Evolutionary conservation across 2,329 filamentous ascomycete genomes (phyloP).

Genomic region (Apiospora sp.): DNA sequence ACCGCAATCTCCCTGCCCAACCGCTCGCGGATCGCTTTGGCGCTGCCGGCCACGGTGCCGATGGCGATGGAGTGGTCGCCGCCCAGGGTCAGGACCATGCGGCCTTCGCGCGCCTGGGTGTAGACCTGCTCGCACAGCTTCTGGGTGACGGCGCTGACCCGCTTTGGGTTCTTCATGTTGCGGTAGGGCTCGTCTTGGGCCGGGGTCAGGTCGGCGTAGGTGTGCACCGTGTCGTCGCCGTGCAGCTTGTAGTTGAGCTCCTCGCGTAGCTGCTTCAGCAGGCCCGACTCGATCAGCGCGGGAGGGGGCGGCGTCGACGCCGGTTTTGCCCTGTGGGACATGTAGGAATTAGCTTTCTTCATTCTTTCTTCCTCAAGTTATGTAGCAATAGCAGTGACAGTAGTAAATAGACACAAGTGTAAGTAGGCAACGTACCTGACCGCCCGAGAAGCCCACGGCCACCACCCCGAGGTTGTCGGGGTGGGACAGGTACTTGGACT

Average conservation of each 20-base stretch:
- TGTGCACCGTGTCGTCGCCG: constrained; percentile 83
- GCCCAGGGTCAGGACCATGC: constrained; percentile 90
- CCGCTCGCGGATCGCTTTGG: constrained; percentile 85
- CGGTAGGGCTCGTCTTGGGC: constrained; percentile 79
- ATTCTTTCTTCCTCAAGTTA: background rate
- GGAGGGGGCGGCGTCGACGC: constrained; percentile 89
- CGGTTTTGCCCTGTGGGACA: constrained; percentile 76
- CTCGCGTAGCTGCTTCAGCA: constrained; percentile 81
- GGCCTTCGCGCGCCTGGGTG: constrained; percentile 80
- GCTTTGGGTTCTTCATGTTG: constrained; percentile 91
- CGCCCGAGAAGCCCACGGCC: constrained; percentile 94
- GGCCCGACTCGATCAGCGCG: constrained; percentile 86
- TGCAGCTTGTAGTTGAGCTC: constrained; percentile 90
- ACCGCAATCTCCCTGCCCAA: constrained; percentile 86
- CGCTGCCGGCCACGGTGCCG: constrained; percentile 87
- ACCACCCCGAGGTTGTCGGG: constrained; percentile 87
- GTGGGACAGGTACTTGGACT: constrained; percentile 79
- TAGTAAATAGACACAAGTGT: constrained; percentile 8
- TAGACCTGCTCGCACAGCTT: constrained; percentile 87
- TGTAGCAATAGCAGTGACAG: background rate
- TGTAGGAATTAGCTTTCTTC: background rate
- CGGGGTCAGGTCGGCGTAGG: constrained; percentile 80
- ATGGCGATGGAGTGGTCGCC: constrained; percentile 98
- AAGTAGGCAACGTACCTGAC: constrained; percentile 71
- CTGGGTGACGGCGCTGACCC: constrained; percentile 85